Evolutionary conservation across 306 rosid species (phyloP), one percentile per base, ranked within the genome.

Genomic region (Hippophae tibetana): DNA sequence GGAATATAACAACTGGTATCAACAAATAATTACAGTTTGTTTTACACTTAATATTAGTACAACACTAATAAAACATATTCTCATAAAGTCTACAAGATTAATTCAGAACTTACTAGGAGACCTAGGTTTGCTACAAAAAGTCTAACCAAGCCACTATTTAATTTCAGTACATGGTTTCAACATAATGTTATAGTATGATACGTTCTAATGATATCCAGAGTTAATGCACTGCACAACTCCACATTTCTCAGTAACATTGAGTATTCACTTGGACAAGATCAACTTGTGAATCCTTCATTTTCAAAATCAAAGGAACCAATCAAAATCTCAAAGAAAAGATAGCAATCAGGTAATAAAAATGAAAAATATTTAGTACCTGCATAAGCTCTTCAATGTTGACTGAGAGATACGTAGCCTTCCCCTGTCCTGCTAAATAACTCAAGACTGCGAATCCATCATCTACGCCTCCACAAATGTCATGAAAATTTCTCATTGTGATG

Each of bases 401-500:
- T 2, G 87, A 76, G 63, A 87, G 74, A 73, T 76, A 72, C 27
- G 68, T 80, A 45, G 95, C 87, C 67, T 82, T 83, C 65, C 87
- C 82, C 62, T 79, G 80, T 14, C 81, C 84, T 51, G 79, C 72
- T 73, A 90, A 40, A 76, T 79, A 81, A 69, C 83, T 75, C 76
- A 90, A 76, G 45, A 83, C 58, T 18, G 83, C 87, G 48, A 92
- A 81, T 40, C 86, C 82, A 66, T 83, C 85, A 23, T 74, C 75
- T 6, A 64, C 60, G 41, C 87, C 92, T 64, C 90, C 95, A 57
- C 95, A 87, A 43, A 85, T 50, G 44, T 83, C 77, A 61, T 70
- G 87, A 64, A 90, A 85, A 67, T 70, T 85, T 76, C 65, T 69
- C 83, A 87, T 79, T 14, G 98, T 83, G 44, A 83, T 42, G 13